A percentile compares a stretch with the other conserved stretches of the same genome.
These are phyloP conservation scores for Claviceps humidiphila DNA, from an alignment of 2,329 filamentous ascomycete species.

Conservation along the genomic window DNA sequence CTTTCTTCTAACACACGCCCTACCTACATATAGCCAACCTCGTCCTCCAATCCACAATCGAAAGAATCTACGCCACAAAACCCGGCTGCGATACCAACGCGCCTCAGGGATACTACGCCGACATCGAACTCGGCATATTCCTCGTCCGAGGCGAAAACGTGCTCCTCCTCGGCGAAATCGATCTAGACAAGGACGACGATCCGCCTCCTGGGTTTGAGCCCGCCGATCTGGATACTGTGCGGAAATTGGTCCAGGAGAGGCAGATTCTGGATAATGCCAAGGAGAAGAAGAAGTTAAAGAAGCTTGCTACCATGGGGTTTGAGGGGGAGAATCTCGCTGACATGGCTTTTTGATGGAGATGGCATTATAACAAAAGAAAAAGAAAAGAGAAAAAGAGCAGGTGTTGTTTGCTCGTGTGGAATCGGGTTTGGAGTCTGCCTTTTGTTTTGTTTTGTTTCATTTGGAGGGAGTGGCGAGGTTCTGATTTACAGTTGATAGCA, in stretches of 20 bases:
- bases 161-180: conserved; percentile 87
- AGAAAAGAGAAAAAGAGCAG: no score
- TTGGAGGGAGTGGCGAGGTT: no score
- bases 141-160: conserved; percentile 94
- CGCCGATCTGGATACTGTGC: conserved; percentile 57
- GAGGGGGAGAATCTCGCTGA: conserved; percentile 76
- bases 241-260: conserved; percentile 58
- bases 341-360: conserved; percentile 40
- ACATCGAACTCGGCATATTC: conserved; percentile 76
- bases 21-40: conserved; percentile 57
- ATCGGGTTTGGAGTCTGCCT: not conserved
- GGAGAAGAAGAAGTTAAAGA: conserved; percentile 60
- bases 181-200: conserved; percentile 90
- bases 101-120: conserved; percentile 53
- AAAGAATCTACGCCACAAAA: conserved; percentile 63
- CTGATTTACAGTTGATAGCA: not conserved
- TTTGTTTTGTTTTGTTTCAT: not conserved
- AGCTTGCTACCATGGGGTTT: conserved; percentile 67
- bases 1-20: not conserved
- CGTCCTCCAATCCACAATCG: conserved; percentile 82
- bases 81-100: conserved; percentile 24
- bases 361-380: no score
- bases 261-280: conserved; percentile 54
- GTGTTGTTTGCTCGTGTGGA: not conserved
- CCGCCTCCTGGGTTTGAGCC: conserved; percentile 57